Conservation (phyloP, 208 protist species). For the Leishmania arabica region DNA sequence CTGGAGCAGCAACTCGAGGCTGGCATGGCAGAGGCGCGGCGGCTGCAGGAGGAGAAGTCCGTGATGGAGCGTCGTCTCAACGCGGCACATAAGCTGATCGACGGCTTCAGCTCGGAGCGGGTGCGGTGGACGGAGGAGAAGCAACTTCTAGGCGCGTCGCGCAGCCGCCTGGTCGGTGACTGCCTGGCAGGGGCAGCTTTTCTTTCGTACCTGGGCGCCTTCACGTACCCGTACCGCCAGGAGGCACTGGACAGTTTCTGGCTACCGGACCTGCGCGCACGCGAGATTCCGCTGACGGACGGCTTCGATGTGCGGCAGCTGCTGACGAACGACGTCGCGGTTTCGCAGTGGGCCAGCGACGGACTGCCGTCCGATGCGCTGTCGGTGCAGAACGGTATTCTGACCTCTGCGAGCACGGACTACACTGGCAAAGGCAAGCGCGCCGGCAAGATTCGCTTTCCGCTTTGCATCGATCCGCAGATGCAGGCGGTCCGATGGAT, state of each 20-base stretch:
- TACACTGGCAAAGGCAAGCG: slow-evolving; percentile 79
- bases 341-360: slow-evolving; percentile 97
- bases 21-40: slow-evolving; percentile 90
- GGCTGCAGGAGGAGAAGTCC: slow-evolving; percentile 93
- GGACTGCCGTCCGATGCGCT: slow-evolving; percentile 98
- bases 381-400: slow-evolving; percentile 98
- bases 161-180: slow-evolving; percentile 96
- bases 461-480: slow-evolving; percentile 99
- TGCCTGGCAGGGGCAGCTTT: slow-evolving; percentile 97
- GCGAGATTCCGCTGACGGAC: slow-evolving; percentile 90
- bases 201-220: slow-evolving; percentile 97
- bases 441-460: slow-evolving; percentile 92
- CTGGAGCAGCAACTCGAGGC: slow-evolving; percentile 92
- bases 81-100: slow-evolving; percentile 96
- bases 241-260: slow-evolving; percentile 93
- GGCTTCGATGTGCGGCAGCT: slow-evolving; percentile 92
- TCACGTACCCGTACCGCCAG: slow-evolving; percentile 96
- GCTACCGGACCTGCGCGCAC: slow-evolving; percentile 88
- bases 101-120: slow-evolving; percentile 97
- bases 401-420: slow-evolving; percentile 92
- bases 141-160: slow-evolving; percentile 80
- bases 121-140: slow-evolving; percentile 96
- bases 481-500: slow-evolving; percentile 99
- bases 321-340: slow-evolving; percentile 97
- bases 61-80: slow-evolving; percentile 96